Conservation (phyloP, 208 protist genomes). For the Paratrypanosoma confusum region DNA sequence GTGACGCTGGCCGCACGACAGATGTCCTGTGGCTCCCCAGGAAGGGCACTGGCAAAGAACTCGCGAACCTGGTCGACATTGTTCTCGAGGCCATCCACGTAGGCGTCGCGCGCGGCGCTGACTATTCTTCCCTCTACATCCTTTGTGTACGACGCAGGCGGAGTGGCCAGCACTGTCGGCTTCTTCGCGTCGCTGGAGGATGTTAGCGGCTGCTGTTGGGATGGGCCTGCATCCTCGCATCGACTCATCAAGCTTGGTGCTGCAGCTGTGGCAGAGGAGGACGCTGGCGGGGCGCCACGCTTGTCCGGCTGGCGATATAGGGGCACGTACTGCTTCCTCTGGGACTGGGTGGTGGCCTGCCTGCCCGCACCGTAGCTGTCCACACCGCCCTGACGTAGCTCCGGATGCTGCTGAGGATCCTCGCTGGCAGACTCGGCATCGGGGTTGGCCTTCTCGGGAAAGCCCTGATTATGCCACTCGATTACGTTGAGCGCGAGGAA, state of each 20-base stretch:
- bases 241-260: slow-evolving; percentile 3
- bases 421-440: no score
- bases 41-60: slow-evolving; percentile 31
- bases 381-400: no score
- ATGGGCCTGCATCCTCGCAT: slow-evolving; percentile 1
- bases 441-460: background rate
- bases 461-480: slow-evolving; percentile 52
- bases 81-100: slow-evolving; percentile 35
- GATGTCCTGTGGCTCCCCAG: slow-evolving; percentile 26
- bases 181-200: slow-evolving; percentile 59
- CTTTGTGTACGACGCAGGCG: slow-evolving; percentile 44
- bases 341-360: no score
- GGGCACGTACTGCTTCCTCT: no score
- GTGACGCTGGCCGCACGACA: slow-evolving; percentile 53
- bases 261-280: slow-evolving; percentile 8
- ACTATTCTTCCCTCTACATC: slow-evolving; percentile 38
- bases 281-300: slow-evolving; percentile 2
- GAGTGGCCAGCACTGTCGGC: slow-evolving; percentile 42
- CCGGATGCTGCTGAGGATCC: no score
- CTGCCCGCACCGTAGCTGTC: no score
- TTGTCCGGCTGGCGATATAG: no score
- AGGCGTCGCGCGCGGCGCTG: slow-evolving; percentile 43
- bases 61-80: slow-evolving; percentile 15
- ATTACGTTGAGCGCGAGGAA: slow-evolving; percentile 80
- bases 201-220: slow-evolving; percentile 6